These are phyloP conservation scores for Eleusine indica DNA, from an alignment of 176 grass and related monocot genomes.

Conservation along the genomic window DNA sequence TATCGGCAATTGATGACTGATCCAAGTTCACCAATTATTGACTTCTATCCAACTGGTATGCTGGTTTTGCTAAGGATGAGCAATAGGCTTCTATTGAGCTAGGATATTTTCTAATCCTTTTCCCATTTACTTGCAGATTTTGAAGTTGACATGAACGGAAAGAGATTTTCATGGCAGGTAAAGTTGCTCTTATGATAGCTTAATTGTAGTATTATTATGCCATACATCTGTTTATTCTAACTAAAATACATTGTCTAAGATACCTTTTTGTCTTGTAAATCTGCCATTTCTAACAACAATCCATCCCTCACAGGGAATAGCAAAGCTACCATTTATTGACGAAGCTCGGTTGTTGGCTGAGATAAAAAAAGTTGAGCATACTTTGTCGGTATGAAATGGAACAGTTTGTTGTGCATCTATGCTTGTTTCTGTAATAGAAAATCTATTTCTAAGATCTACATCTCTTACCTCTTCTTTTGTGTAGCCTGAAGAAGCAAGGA, in stretches of 20 bases:
- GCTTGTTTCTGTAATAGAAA: slow-evolving; percentile 13
- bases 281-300: slow-evolving; percentile 33
- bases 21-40: slow-evolving; percentile 83
- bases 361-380: slow-evolving; percentile 93
- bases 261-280: slow-evolving; percentile 18
- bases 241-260: slow-evolving; percentile 34
- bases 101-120: background rate
- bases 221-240: background rate
- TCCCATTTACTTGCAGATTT: slow-evolving; percentile 70
- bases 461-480: slow-evolving; percentile 36
- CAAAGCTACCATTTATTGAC: slow-evolving; percentile 96
- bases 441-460: slow-evolving; percentile 25
- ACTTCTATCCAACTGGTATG: slow-evolving; percentile 95
- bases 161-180: slow-evolving; percentile 98
- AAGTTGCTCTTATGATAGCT: slow-evolving; percentile 4
- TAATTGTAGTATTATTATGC: slow-evolving; percentile 27
- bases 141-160: slow-evolving; percentile 99
- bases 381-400: slow-evolving; percentile 71
- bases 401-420: slow-evolving; percentile 30
- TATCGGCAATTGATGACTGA: slow-evolving; percentile 83
- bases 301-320: slow-evolving; percentile 72
- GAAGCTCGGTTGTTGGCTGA: slow-evolving; percentile 82
- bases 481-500: slow-evolving; percentile 91
- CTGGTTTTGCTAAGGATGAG: background rate
- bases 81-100: slow-evolving; percentile 15